Evolutionary conservation across 192 early-diverging fungal species (phyloP), one percentile per base, ranked within the genome.

Genomic region (Lobosporangium transversale): DNA sequence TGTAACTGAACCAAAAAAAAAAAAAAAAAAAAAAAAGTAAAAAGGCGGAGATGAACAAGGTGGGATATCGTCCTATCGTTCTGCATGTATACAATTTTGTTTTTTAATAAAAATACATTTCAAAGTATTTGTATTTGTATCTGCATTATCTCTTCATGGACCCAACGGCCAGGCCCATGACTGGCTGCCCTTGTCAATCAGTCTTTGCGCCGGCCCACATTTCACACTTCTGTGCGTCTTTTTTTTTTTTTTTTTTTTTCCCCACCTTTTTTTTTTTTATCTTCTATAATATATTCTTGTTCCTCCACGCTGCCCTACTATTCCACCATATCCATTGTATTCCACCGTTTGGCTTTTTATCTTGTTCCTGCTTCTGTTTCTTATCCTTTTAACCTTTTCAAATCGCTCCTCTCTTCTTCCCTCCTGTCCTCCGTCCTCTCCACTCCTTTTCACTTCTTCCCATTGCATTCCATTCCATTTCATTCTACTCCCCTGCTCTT

Each of bases 261-360:
- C 63, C 63, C 63, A 66, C 52, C 53, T 24, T 56, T 66, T 66
- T 48, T 21, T 15, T 31, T 31, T 61, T 18, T 18, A 24, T 48
- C 32, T 49, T 12, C 20, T 21, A 20, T 61, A 6, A 9, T 47
- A 35, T 42, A 42, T 42, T 42, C 40, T 17, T 12, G 40, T 42
- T n/a, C n/a, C n/a, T n/a, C n/a, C n/a, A n/a, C n/a, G n/a, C n/a
- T n/a, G n/a, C n/a, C n/a, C n/a, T n/a, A n/a, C n/a, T n/a, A n/a
- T n/a, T n/a, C n/a, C n/a, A n/a, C n/a, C n/a, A n/a, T n/a, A n/a
- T n/a, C n/a, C n/a, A n/a, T n/a, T n/a, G n/a, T n/a, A 45, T 45
- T 20, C 48, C 23, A 6, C 33, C 17, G 36, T 27, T 49, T 63
- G 11, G 21, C 37, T 55, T 45, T 65, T 21, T 21, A 1, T 29